These are phyloP conservation scores for Phascolomyces articulosus DNA, from an alignment of 371 early-diverging fungal species.

Conservation along the genomic window DNA sequence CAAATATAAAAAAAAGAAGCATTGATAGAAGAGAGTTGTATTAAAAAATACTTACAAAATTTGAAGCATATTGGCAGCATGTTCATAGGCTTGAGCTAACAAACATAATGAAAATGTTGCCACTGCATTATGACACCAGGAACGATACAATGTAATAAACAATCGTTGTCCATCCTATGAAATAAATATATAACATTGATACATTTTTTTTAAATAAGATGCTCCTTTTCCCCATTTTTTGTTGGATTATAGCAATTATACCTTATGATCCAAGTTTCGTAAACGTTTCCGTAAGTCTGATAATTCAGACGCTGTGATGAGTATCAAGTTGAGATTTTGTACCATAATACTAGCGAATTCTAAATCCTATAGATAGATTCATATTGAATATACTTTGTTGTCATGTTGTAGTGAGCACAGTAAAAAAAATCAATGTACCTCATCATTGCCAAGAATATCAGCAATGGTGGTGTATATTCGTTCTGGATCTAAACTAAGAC, in stretches of 20 bases:
- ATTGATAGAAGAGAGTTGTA: too few relatives aligned
- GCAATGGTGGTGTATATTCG: constrained; percentile 84
- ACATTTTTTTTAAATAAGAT: too few relatives aligned
- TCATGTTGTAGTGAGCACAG: too few relatives aligned
- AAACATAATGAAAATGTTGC: constrained; percentile 87
- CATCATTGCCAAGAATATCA: constrained; percentile 79
- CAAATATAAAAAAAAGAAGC: background rate
- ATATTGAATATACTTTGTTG: background rate
- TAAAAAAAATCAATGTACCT: too few relatives aligned
- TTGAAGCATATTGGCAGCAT: constrained; percentile 74
- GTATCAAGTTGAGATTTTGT: constrained; percentile 88
- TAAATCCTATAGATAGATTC: constrained; percentile 49
- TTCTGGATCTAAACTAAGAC: constrained; percentile 82
- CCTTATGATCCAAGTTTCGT: constrained; percentile 67
- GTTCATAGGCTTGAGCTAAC: constrained; percentile 90
- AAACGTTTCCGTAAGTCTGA: constrained; percentile 74
- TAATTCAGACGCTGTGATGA: constrained; percentile 90
- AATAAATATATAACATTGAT: background rate
- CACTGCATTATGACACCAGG: constrained; percentile 93
- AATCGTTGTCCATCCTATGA: constrained; percentile 65
- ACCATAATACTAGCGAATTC: constrained; percentile 93
- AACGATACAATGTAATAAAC: constrained; percentile 79
- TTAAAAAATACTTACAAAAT: constrained; percentile 64
- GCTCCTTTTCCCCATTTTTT: too few relatives aligned
- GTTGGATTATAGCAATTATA: too few relatives aligned